phyloP scores from a whole-genome alignment of 1,284 basidiomycete genomes.

The Uromyces viciae-fabae region DNA sequence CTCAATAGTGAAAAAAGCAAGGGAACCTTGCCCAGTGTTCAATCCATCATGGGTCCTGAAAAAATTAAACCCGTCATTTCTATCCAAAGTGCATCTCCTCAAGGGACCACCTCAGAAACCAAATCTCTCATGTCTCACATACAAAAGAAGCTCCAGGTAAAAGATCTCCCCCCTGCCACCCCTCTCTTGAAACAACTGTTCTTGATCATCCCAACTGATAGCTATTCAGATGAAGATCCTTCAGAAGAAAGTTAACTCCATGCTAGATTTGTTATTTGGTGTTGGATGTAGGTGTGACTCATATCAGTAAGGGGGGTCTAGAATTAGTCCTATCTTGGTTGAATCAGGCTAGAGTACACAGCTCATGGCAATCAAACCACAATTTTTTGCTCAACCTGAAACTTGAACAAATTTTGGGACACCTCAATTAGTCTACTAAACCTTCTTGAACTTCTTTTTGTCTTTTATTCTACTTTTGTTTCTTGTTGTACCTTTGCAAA shows the following conservation, averaged over 20 bases:
- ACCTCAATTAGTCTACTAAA: no score
- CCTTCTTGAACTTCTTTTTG: no score
- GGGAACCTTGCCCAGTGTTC: neutral
- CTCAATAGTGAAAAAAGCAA: neutral
- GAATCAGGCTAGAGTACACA: neutral
- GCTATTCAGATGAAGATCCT: neutral
- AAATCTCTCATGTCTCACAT: neutral
- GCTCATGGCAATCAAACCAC: neutral
- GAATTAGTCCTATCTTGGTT: neutral
- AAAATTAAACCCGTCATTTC: neutral
- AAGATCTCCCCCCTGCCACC: slow-evolving; percentile 1
- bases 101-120: no score
- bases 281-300: neutral
- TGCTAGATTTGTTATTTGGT: neutral
- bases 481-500: no score
- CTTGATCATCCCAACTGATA: neutral
- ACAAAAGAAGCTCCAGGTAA: neutral
- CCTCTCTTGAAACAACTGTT: neutral
- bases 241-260: neutral
- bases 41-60: neutral
- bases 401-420: neutral
- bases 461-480: no score
- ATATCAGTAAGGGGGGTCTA: neutral
- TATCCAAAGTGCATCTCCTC: neutral
- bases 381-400: neutral